Base-by-base conservation (phyloP, 768 basidiomycete genomes). In the Boletus tylopilopsis region DNA sequence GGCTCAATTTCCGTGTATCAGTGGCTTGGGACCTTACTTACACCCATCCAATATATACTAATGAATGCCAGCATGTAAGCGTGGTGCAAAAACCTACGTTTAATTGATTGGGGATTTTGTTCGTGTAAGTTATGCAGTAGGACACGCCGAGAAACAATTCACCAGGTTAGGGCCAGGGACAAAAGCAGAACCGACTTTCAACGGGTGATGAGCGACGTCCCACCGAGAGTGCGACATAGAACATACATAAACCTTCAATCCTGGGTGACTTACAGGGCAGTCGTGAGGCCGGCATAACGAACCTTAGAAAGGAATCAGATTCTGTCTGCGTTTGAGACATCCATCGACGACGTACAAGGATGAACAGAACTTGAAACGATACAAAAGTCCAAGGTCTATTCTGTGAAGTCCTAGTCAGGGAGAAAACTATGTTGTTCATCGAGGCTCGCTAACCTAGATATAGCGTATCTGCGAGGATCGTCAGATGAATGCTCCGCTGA, bases 381-480 rank as follows among this genome's bases (percentile, higher is more conserved):
- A 61, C 58, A 33, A 43, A 29, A 6, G 41, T 53, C 61, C 57
- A 61, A 18, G 54, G 18, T 25, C 49, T 49, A 21, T 22, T 56
- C 61, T 63, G 37, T 43, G 18, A 42, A 33, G 2, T 23, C 7
- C 1, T 1, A 6, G 21, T 61, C 32, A 56, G 49, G 23, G 5
- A 22, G 9, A 16, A 9, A 8, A 29, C 12, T 6, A 1, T 25
- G 18, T 32, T 10, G 39, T 47, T 35, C 24, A 24, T 15, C 7
- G 18, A 37, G 5, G 24, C 19, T 38, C 23, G 37, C 62, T 11
- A 22, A 64, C 61, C 62, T 59, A 63, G 5, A 63, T 29, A 24
- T 43, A 54, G 3, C 25, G 21, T 50, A 60, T 37, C 61, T 60
- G 32, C 6, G 8, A 22, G 25, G 8, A 6, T n/a, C 5, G 9